Conservation (phyloP, 495 filamentous ascomycete species). For the Daldinia decipiens region DNA sequence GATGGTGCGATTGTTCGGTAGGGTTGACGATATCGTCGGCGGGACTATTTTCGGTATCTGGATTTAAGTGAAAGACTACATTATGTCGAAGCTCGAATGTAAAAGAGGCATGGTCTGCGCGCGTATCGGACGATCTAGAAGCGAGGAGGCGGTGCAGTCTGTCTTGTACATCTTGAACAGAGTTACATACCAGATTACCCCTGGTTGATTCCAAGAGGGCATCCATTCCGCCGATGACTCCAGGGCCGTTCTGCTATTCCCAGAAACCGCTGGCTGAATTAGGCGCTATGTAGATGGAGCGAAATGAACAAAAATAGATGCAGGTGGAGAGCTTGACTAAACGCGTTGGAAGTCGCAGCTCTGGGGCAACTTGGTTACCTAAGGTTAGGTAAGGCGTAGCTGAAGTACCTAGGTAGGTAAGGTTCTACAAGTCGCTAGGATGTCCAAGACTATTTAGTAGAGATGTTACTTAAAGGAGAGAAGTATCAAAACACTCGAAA, state of each 20-base stretch:
- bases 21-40: slow-evolving; percentile 43
- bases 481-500: too few relatives aligned
- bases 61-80: slow-evolving; percentile 50
- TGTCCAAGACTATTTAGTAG: too few relatives aligned
- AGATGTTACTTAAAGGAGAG: too few relatives aligned
- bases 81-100: slow-evolving; percentile 53
- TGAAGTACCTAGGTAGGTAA: neutral
- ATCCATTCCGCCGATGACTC: slow-evolving; percentile 47
- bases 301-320: slow-evolving; percentile 12
- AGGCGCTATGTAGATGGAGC: slow-evolving; percentile 23
- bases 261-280: slow-evolving; percentile 7
- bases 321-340: slow-evolving; percentile 24
- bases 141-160: slow-evolving; percentile 50
- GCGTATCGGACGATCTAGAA: slow-evolving; percentile 50
- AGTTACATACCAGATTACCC: slow-evolving; percentile 50
- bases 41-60: slow-evolving; percentile 48
- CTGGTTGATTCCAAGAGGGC: slow-evolving; percentile 48
- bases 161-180: slow-evolving; percentile 53
- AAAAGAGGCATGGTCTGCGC: slow-evolving; percentile 54
- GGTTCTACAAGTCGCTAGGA: too few relatives aligned
- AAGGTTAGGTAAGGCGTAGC: neutral
- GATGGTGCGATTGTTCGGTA: slow-evolving; percentile 40
- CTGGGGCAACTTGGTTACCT: neutral
- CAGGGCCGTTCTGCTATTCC: slow-evolving; percentile 1
- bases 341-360: slow-evolving; percentile 28